phyloP scores from a whole-genome alignment of 371 early-diverging fungal genomes.

The Syncephalis plumigaleata region DNA sequence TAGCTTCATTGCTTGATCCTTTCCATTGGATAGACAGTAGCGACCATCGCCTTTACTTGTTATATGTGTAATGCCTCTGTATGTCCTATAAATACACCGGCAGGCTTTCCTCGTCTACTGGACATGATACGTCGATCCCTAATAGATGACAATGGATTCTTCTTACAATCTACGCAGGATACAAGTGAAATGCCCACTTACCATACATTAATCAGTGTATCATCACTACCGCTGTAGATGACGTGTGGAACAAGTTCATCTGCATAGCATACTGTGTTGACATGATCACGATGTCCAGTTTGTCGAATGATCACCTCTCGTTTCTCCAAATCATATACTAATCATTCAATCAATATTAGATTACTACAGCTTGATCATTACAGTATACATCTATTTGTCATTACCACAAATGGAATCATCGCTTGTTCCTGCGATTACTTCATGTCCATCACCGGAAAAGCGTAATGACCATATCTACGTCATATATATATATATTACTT shows the following conservation, averaged over 20 bases:
- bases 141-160: background rate
- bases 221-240: conserved; percentile 40
- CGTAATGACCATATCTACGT: conserved; percentile 47
- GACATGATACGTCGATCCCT: conserved; percentile 34
- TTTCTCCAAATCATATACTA: conserved; percentile 33
- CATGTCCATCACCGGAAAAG: conserved; percentile 31
- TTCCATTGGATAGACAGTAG: conserved; percentile 23
- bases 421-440: conserved; percentile 33
- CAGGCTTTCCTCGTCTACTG: conserved; percentile 14
- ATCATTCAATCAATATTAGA: background rate
- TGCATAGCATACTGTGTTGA: conserved; percentile 39
- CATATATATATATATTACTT: too few relatives aligned
- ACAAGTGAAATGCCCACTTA: background rate
- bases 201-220: conserved; percentile 33
- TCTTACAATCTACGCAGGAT: background rate
- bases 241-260: conserved; percentile 32
- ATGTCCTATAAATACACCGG: conserved; percentile 43
- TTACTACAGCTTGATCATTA: background rate
- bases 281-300: conserved; percentile 24
- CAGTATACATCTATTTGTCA: background rate
- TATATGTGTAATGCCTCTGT: conserved; percentile 47
- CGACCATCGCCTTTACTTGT: conserved; percentile 44
- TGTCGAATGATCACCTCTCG: conserved; percentile 19
- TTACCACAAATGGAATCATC: conserved; percentile 18
- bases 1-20: conserved; percentile 36